These are phyloP conservation scores for Ceratocystis papillata DNA, from an alignment of 2,329 filamentous ascomycete species.

Conservation along the genomic window DNA sequence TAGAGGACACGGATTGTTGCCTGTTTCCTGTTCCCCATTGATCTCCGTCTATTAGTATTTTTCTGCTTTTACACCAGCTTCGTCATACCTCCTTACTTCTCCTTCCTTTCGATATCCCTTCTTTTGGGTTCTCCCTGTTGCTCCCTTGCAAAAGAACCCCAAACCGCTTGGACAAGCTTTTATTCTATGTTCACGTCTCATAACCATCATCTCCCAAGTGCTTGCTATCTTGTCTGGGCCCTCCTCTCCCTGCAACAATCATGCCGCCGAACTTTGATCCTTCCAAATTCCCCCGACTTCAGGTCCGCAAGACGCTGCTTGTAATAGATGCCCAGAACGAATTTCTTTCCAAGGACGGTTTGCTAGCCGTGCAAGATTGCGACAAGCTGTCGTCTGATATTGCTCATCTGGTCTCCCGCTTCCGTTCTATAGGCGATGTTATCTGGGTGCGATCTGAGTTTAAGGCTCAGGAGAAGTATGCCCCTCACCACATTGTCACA, in stretches of 20 bases:
- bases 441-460: constrained; percentile 79
- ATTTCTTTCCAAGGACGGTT: constrained; percentile 60
- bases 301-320: constrained; percentile 59
- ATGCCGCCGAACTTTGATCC: constrained; percentile 37
- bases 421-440: constrained; percentile 60
- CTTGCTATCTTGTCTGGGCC: background rate
- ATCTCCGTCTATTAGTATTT: background rate
- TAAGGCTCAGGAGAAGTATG: constrained; percentile 41
- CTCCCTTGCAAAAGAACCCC: background rate
- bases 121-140: background rate
- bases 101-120: background rate
- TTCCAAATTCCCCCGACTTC: constrained; percentile 44
- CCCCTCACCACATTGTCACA: constrained; percentile 16
- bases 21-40: background rate
- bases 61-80: background rate
- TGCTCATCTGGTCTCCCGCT: constrained; percentile 54
- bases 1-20: background rate
- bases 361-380: constrained; percentile 54
- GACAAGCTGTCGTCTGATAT: constrained; percentile 57
- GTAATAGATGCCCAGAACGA: constrained; percentile 85
- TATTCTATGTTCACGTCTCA: background rate
- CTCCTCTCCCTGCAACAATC: background rate
- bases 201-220: background rate
- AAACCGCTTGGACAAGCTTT: background rate
- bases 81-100: background rate